These are phyloP conservation scores for Tubosaeta brunneosetosa DNA, from an alignment of 768 basidiomycete species.

Conservation along the genomic window DNA sequence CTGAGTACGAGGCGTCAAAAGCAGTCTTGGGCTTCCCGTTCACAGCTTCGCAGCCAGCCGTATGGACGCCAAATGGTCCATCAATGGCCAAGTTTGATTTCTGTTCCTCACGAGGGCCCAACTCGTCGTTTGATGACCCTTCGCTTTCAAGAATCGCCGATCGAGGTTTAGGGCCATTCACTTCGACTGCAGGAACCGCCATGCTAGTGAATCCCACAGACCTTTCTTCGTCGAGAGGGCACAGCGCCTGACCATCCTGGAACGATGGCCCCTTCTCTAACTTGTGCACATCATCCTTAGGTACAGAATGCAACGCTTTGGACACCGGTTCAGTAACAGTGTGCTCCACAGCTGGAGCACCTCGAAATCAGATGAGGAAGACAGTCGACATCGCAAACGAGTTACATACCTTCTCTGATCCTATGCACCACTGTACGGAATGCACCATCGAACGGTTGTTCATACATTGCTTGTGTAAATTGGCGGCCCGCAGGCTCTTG, in stretches of 20 bases:
- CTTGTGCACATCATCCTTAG: background rate
- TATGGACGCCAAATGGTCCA: conserved; percentile 29
- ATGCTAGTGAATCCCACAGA: conserved; percentile 56
- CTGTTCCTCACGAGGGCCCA: conserved; percentile 15
- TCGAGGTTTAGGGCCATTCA: conserved; percentile 43
- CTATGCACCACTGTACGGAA: conserved; percentile 36
- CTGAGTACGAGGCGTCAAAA: conserved; percentile 44
- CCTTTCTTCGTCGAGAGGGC: conserved; percentile 46
- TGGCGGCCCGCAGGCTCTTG: conserved; percentile 46
- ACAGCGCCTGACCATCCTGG: conserved; percentile 50
- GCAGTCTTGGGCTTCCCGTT: conserved; percentile 38
- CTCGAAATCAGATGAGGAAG: conserved; percentile 31
- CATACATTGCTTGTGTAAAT: conserved; percentile 40
- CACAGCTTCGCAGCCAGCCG: conserved; percentile 42
- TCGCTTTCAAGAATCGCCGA: conserved; percentile 33
- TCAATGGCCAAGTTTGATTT: background rate
- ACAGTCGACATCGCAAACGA: background rate
- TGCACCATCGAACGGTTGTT: conserved; percentile 31
- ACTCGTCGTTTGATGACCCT: conserved; percentile 28
- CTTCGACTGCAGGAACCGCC: conserved; percentile 66
- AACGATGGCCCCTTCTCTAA: conserved; percentile 32
- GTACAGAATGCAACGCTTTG: conserved; percentile 31
- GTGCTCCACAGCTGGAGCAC: conserved; percentile 37
- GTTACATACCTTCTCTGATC: conserved; percentile 46
- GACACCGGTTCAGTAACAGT: conserved; percentile 32